Evolutionary conservation across 2,329 filamentous ascomycete genomes (phyloP).

Genomic region (Claviceps maximensis): DNA sequence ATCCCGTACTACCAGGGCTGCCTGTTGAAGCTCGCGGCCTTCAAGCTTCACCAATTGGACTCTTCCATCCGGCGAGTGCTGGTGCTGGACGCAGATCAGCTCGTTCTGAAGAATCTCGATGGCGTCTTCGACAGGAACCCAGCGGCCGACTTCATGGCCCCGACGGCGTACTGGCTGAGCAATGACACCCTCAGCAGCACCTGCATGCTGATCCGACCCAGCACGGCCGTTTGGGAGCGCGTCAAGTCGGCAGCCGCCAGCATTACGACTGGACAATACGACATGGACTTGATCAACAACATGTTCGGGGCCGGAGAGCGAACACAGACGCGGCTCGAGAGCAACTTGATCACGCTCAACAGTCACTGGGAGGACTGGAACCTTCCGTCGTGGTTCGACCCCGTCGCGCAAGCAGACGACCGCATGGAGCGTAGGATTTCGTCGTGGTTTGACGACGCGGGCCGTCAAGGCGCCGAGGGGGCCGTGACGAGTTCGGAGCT

Average conservation of each 20-base stretch:
- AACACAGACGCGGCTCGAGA: background rate
- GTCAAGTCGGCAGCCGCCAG: background rate
- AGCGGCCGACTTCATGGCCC: slow-evolving; percentile 4
- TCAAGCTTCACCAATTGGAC: slow-evolving; percentile 9
- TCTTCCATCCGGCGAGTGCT: slow-evolving; percentile 4
- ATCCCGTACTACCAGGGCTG: slow-evolving; percentile 7
- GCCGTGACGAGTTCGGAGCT: slow-evolving; percentile 3
- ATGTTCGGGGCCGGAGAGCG: slow-evolving; percentile 3
- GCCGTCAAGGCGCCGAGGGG: background rate
- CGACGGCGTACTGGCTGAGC: slow-evolving; percentile 9
- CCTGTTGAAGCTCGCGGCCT: slow-evolving; percentile 9
- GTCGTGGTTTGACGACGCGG: slow-evolving; percentile 6
- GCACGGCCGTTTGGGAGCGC: slow-evolving; percentile 5
- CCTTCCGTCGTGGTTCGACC: slow-evolving; percentile 9
- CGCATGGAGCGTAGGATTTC: slow-evolving; percentile 2
- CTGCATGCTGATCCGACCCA: slow-evolving; percentile 10
- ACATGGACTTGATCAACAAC: slow-evolving; percentile 11
- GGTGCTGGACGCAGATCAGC: slow-evolving; percentile 10
- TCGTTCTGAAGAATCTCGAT: slow-evolving; percentile 9
- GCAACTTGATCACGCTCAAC: slow-evolving; percentile 8
- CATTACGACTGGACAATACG: slow-evolving; percentile 7
- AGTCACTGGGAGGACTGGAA: slow-evolving; percentile 11
- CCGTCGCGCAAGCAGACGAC: background rate
- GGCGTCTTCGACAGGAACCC: slow-evolving; percentile 7
- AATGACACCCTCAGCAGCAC: slow-evolving; percentile 9